phyloP scores from a whole-genome alignment of 2,329 filamentous ascomycete genomes.

The Zymoseptoria pseudotritici region DNA sequence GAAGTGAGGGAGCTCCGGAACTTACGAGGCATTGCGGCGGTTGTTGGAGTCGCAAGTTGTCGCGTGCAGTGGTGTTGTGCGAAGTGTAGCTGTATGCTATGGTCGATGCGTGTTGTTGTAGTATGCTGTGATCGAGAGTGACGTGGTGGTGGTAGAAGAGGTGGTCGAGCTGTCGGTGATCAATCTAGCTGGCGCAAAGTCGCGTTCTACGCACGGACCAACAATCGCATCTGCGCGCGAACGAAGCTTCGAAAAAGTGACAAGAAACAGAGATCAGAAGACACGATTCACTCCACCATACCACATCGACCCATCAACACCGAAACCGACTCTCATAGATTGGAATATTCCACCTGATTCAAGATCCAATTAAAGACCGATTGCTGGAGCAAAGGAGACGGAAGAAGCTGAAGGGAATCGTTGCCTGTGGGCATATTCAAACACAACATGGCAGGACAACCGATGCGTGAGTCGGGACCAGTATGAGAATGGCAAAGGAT shows the following conservation, averaged over 20 bases:
- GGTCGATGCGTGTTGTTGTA: background rate
- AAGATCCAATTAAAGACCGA: no score
- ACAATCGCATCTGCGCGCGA: background rate
- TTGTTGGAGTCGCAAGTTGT: background rate
- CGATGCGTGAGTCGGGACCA: conserved; percentile 47
- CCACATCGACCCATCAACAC: background rate
- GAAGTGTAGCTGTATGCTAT: background rate
- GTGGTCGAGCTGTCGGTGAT: background rate
- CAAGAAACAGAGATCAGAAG: background rate
- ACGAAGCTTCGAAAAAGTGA: background rate
- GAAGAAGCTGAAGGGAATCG: background rate
- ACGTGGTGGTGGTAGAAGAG: background rate
- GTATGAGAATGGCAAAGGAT: conserved; percentile 48
- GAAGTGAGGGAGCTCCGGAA: background rate
- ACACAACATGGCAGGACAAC: conserved; percentile 43
- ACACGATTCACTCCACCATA: background rate
- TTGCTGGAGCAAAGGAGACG: background rate
- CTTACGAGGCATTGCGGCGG: conserved; percentile 24
- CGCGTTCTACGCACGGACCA: background rate
- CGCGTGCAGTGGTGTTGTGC: background rate
- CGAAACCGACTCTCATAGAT: background rate
- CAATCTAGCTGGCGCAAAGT: background rate
- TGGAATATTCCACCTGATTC: no score
- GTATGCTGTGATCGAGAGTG: background rate
- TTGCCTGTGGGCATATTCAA: background rate